Evolutionary conservation across 2,329 filamentous ascomycete species (phyloP).

Genomic region (Plectosphaerella cucumerina): DNA sequence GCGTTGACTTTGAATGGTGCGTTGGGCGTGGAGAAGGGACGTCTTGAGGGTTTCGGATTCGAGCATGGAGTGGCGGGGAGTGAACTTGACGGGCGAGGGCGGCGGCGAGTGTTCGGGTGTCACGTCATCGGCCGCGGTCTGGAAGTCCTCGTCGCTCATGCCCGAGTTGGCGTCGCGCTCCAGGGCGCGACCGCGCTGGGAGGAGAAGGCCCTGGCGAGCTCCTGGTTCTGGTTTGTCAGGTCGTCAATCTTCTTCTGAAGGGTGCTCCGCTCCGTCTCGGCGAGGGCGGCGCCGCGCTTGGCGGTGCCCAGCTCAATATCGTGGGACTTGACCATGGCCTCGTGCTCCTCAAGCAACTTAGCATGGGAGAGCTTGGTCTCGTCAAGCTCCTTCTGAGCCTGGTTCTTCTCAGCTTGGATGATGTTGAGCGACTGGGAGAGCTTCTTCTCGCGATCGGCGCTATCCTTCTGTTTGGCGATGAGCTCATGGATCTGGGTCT

Average conservation of each 20-base stretch:
- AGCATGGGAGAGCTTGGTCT: conserved; percentile 74
- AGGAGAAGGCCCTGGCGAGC: conserved; percentile 77
- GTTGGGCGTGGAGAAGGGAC: conserved; percentile 88
- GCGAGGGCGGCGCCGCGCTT: conserved; percentile 75
- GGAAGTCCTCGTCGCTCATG: conserved; percentile 58
- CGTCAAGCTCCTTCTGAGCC: conserved; percentile 83
- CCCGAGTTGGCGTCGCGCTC: conserved; percentile 60
- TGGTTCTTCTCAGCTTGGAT: conserved; percentile 71
- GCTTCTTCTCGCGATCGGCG: conserved; percentile 76
- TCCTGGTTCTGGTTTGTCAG: conserved; percentile 86
- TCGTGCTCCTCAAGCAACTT: conserved; percentile 80
- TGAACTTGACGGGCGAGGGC: conserved; percentile 84
- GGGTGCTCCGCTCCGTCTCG: conserved; percentile 71
- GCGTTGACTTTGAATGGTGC: conserved; percentile 94
- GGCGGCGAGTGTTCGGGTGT: conserved; percentile 91
- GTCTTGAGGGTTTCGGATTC: conserved; percentile 95
- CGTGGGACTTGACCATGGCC: conserved; percentile 73
- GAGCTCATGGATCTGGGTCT: conserved; percentile 86
- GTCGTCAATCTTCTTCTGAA: conserved; percentile 86
- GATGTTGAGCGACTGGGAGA: conserved; percentile 67
- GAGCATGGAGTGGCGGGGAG: conserved; percentile 84
- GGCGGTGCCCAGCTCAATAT: conserved; percentile 80
- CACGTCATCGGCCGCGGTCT: conserved; percentile 61
- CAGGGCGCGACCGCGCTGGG: conserved; percentile 62
- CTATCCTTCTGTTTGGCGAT: conserved; percentile 70